Evolutionary conservation across 306 rosid species (phyloP), one percentile per base, ranked within the genome.

Genomic region (Acacia melanoxylon): DNA sequence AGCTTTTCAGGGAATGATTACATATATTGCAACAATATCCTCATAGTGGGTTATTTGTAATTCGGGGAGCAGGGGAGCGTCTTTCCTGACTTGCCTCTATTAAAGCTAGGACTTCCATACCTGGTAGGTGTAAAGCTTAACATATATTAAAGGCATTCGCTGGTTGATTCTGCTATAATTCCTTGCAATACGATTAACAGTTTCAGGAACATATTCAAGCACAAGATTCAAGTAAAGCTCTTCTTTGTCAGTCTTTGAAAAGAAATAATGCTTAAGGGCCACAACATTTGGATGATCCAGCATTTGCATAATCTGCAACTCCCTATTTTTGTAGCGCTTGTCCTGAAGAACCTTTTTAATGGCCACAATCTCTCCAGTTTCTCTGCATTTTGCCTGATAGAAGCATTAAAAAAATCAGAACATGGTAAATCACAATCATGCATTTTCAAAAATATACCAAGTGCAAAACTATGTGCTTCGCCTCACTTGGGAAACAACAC

Each of bases 281-380:
- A 95, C 99, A 73, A 95, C 87, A 78, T 95, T 93, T 51, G 99
- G 99, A 86, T 95, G 99, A 85, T 95, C 98, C 88, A 95, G 88
- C 99, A 95, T 93, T 85, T 95, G 98, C 99, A 95, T 95, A 81
- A 95, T 95, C 81, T 95, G 99, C 74, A 95, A 83, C 84, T 95
- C 99, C 87, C 99, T 90, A 81, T 95, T 95, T 87, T 93, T 95
- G 91, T 93, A 95, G 76, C 99, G 95, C 90, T 92, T 93, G 91
- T 95, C 99, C 85, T 95, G 99, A 77, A 95, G 96, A 83, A 95
- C 99, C 89, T 95, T 95, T 90, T 95, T 95, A 83, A 95, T 95
- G 75, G 99, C 99, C 46, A 95, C 97, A 86, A 93, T 91, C 89
- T 95, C 99, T 79, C 98, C 99, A 1, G 99, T 93, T 87, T 95